Conservation (phyloP, 2,329 filamentous ascomycete genomes). For the Arthroderma uncinatum region DNA sequence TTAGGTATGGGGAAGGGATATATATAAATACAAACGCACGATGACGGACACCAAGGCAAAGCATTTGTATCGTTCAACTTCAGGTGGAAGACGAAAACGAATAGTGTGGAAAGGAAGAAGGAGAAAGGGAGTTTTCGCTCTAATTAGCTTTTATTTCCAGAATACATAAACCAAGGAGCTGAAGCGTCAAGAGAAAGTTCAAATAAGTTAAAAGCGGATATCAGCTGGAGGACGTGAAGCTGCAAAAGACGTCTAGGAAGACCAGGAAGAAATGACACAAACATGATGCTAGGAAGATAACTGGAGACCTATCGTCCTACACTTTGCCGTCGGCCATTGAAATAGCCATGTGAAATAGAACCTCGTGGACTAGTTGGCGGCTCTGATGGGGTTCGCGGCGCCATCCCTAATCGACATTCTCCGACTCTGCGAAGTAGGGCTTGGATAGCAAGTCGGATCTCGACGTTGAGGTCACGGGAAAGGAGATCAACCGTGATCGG, state of each 20-base stretch:
- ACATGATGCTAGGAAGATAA: not conserved
- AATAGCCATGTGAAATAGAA: slow-evolving; percentile 26
- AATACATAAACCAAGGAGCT: slow-evolving; percentile 4
- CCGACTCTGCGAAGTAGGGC: slow-evolving; percentile 70
- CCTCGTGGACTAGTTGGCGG: slow-evolving; percentile 27
- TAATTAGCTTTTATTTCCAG: slow-evolving; percentile 5
- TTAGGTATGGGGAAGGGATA: no score
- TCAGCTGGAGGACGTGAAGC: not conserved
- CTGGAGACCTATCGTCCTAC: not conserved
- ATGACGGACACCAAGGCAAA: not conserved
- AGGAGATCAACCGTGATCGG: slow-evolving; percentile 74
- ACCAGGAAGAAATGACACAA: not conserved
- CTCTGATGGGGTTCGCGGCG: slow-evolving; percentile 20
- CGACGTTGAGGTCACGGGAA: slow-evolving; percentile 65
- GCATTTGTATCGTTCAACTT: not conserved
- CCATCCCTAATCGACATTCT: slow-evolving; percentile 52
- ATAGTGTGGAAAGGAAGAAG: not conserved
- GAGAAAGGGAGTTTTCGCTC: not conserved
- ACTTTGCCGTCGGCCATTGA: slow-evolving; percentile 9
- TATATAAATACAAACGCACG: not conserved
- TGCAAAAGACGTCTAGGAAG: not conserved
- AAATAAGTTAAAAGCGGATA: not conserved
- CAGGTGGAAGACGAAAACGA: not conserved
- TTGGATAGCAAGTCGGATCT: slow-evolving; percentile 68
- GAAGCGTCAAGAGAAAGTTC: not conserved